Evolutionary conservation across 2,329 filamentous ascomycete genomes (phyloP).

Genomic region (Penicillium sp.): DNA sequence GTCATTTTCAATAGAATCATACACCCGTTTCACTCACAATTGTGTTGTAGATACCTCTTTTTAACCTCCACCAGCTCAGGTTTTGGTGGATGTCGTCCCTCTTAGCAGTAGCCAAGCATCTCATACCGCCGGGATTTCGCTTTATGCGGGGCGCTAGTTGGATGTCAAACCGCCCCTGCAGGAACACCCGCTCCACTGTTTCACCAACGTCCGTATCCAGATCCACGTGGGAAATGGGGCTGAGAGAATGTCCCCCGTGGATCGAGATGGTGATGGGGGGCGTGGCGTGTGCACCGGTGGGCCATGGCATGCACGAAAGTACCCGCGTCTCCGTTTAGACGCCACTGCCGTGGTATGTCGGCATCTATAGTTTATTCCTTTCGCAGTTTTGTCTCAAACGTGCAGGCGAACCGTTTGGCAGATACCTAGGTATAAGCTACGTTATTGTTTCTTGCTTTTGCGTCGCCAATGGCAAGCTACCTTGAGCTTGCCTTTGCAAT

Average conservation of each 20-base stretch:
- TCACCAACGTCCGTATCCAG: background rate
- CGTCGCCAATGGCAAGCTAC: no score
- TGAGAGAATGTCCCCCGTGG: background rate
- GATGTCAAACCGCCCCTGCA: conserved; percentile 5
- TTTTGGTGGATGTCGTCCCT: no score
- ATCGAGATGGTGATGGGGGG: background rate
- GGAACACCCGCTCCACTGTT: conserved; percentile 6
- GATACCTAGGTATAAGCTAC: no score
- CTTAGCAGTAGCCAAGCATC: no score
- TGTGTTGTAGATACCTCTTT: no score
- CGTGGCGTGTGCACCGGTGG: background rate
- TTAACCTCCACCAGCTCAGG: no score
- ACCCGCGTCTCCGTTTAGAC: conserved; percentile 1
- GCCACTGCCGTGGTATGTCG: conserved; percentile 4
- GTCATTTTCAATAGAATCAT: no score
- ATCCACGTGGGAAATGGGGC: conserved; percentile 9
- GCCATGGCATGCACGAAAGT: background rate
- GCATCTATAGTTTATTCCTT: background rate
- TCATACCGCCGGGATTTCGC: background rate
- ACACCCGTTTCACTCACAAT: no score
- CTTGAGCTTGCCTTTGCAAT: no score
- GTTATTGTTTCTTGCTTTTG: no score
- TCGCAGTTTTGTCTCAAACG: no score
- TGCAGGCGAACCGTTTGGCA: no score
- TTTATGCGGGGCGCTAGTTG: conserved; percentile 2